A percentile compares a stretch with the other conserved stretches of the same genome.
These are phyloP conservation scores for Verticillium nonalfalfae DNA, from an alignment of 2,329 filamentous ascomycete genomes.

Conservation along the genomic window DNA sequence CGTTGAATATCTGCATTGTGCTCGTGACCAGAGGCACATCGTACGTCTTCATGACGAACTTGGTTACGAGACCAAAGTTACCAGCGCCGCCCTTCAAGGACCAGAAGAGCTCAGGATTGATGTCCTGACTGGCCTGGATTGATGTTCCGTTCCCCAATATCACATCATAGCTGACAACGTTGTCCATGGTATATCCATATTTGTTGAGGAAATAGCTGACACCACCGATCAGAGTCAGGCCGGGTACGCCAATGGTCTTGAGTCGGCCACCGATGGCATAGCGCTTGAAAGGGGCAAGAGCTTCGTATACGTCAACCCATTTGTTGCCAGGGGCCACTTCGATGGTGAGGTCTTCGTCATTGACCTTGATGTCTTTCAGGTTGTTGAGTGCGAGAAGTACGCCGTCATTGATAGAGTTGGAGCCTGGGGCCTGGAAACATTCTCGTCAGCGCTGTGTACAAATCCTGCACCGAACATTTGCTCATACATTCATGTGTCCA, in stretches of 20 bases:
- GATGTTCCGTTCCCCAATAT: conserved; percentile 18
- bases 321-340: conserved; percentile 14
- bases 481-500: conserved; percentile 16
- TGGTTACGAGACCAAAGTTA: conserved; percentile 17
- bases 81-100: conserved; percentile 19
- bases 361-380: conserved; percentile 9
- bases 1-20: conserved; percentile 23
- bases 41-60: conserved; percentile 15
- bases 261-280: conserved; percentile 21
- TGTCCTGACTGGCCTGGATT: conserved; percentile 12
- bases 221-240: conserved; percentile 20
- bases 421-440: conserved; percentile 13
- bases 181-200: conserved; percentile 18
- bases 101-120: conserved; percentile 20
- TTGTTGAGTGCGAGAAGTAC: conserved; percentile 14
- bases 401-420: conserved; percentile 16
- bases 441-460: not conserved
- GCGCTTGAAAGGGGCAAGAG: conserved; percentile 13
- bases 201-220: conserved; percentile 19
- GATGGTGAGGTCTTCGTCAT: conserved; percentile 6
- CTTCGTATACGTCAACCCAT: conserved; percentile 20
- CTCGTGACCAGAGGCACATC: conserved; percentile 19
- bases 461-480: not conserved
- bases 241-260: conserved; percentile 19
- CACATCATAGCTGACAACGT: conserved; percentile 17